A percentile compares a stretch with the other conserved stretches of the same genome.
These are phyloP conservation scores for Chlamydomonas applanata DNA, from an alignment of 139 green algal species.

Conservation along the genomic window DNA sequence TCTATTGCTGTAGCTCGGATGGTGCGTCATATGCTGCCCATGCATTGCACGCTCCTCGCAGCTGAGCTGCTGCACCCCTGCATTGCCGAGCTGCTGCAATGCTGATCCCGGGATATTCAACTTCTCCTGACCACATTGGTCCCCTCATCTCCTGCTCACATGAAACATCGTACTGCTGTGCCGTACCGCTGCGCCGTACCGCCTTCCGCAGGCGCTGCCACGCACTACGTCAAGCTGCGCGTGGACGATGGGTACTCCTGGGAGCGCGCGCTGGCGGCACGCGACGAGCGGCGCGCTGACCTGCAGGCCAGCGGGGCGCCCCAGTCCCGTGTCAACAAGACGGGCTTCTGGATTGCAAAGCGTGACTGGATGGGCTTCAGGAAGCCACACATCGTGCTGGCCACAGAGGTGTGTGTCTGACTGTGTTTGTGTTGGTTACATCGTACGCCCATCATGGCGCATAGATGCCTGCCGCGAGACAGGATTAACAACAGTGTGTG, in stretches of 20 bases:
- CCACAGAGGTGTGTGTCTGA: background rate
- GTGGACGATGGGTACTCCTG: constrained; percentile 33
- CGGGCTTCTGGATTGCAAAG: constrained; percentile 17
- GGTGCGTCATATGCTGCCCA: too few relatives aligned
- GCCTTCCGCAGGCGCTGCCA: constrained; percentile 12
- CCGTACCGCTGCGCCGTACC: too few relatives aligned
- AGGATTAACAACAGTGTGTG: too few relatives aligned
- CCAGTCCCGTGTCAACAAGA: background rate
- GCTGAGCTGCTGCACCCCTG: background rate
- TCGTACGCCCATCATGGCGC: too few relatives aligned
- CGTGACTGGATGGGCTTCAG: constrained; percentile 11
- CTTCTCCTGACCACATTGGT: background rate
- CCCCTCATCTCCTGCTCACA: too few relatives aligned
- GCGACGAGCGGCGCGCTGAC: constrained; percentile 16
- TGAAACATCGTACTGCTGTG: too few relatives aligned
- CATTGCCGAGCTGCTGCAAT: too few relatives aligned
- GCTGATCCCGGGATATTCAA: too few relatives aligned
- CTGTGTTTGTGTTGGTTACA: too few relatives aligned
- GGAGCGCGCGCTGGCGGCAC: background rate
- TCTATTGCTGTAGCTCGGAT: too few relatives aligned
- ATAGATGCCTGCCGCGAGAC: too few relatives aligned
- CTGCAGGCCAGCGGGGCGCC: constrained; percentile 15
- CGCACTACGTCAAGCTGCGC: constrained; percentile 19
- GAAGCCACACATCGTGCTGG: constrained; percentile 26
- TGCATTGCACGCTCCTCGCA: too few relatives aligned